These are phyloP conservation scores for Cytospora mali DNA, from an alignment of 2,329 filamentous ascomycete species.

Conservation along the genomic window DNA sequence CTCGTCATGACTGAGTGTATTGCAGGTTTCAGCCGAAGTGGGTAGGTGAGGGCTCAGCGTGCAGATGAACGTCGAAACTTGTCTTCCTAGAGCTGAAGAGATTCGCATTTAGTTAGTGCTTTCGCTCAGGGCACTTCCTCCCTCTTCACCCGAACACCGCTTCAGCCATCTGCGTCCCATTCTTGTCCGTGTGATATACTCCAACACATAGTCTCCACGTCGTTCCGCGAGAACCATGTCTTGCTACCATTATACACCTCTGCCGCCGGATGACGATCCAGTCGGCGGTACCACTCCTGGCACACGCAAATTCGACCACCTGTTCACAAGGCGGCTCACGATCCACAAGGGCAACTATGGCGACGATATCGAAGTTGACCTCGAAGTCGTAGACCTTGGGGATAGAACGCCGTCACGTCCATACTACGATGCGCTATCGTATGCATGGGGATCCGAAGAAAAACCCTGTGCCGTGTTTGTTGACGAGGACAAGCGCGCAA, in stretches of 20 bases:
- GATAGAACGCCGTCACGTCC: background rate
- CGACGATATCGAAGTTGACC: background rate
- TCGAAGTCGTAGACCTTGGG: background rate
- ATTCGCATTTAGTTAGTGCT: too few species aligned
- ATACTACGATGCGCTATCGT: slow-evolving; percentile 1
- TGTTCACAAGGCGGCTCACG: background rate
- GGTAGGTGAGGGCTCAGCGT: too few species aligned
- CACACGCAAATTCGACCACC: background rate
- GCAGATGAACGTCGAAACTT: background rate
- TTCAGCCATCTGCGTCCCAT: too few species aligned
- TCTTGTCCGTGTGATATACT: too few species aligned
- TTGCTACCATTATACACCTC: background rate
- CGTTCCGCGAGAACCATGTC: background rate
- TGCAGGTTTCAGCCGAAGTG: too few species aligned
- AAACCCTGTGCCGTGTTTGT: background rate
- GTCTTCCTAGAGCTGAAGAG: too few species aligned
- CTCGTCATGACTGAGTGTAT: too few species aligned
- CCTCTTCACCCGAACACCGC: too few species aligned
- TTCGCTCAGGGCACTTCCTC: too few species aligned
- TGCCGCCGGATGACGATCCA: background rate
- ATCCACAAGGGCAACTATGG: background rate
- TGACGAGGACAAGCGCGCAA: background rate
- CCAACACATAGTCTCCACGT: too few species aligned
- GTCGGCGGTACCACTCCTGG: background rate
- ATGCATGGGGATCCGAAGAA: background rate